Conservation (phyloP, 257 asterid genomes). For the Petunia axillaris region DNA sequence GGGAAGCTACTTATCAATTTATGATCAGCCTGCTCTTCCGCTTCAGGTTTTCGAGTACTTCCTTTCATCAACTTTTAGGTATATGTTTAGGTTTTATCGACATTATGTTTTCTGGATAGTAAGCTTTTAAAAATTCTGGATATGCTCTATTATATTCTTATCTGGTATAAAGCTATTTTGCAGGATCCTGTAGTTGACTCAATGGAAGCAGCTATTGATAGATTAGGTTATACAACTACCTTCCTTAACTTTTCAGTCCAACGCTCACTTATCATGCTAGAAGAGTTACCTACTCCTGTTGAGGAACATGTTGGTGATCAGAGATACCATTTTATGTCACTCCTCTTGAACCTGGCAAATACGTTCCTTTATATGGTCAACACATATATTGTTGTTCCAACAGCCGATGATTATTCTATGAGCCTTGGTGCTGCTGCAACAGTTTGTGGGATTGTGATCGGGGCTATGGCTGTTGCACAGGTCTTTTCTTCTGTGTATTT, state of each 20-base stretch:
- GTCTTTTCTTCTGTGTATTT: slow-evolving; percentile 95
- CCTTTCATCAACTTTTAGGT: slow-evolving; percentile 19
- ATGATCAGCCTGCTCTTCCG: slow-evolving; percentile 84
- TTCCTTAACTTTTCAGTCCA: slow-evolving; percentile 87
- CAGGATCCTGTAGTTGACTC: slow-evolving; percentile 92
- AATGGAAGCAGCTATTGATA: slow-evolving; percentile 77
- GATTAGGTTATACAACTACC: slow-evolving; percentile 81
- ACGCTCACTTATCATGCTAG: slow-evolving; percentile 97
- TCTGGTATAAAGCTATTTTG: slow-evolving; percentile 31
- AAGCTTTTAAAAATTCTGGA: neutral
- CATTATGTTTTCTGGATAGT: neutral
- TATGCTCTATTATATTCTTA: slow-evolving; percentile 27
- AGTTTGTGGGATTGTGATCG: slow-evolving; percentile 94
- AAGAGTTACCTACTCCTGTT: slow-evolving; percentile 67
- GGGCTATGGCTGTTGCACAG: slow-evolving; percentile 99
- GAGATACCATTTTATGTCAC: slow-evolving; percentile 90
- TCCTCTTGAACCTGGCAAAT: slow-evolving; percentile 84
- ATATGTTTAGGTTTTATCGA: neutral
- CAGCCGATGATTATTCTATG: slow-evolving; percentile 96
- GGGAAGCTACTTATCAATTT: slow-evolving; percentile 95
- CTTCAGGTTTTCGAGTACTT: slow-evolving; percentile 54
- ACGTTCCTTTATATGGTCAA: slow-evolving; percentile 97
- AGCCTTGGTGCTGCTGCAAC: slow-evolving; percentile 99
- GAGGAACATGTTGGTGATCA: slow-evolving; percentile 75
- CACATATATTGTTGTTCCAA: slow-evolving; percentile 94